Base-by-base conservation (phyloP, 2,329 filamentous ascomycete genomes). In the Sphaerostilbella broomeana region DNA sequence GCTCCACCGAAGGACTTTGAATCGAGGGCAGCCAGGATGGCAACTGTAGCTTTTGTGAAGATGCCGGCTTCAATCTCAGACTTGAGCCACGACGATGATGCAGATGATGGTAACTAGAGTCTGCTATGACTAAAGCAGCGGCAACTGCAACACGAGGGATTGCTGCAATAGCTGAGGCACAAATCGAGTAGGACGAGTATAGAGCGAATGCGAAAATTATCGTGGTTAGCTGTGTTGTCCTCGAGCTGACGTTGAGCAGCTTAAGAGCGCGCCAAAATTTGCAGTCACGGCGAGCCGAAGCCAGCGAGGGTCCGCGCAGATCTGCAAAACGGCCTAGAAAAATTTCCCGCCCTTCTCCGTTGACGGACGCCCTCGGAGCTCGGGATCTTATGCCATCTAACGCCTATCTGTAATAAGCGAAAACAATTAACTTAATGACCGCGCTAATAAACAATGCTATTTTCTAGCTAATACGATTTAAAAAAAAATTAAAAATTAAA, bases 11-110 rank as follows among this genome's bases (percentile, higher is more conserved):
- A 72, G 52, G 70, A 60, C 59, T 71, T 72, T 48, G 72, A 66
- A 65, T 77, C 72, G 62, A 81, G 70, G 67, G 74, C 73, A 58
- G 65, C 65, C 78, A 81, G 75, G 61, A 65, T 80, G 76, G 66
- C 68, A 66, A 55, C 54, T 58, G 47, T 18, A 29, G 29, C 27
- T 38, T 36, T 32, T 26, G 30, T 35, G 26, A 18, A 13, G 28
- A 22, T 16, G 15, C 24, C 13, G 15, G 21, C 18, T 8, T 43
- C 28, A 19, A 7, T 7, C 5, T 33, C 13, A 24, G 27, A 3
- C 15, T 43, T 27, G 41, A 29, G 20, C n/a, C 21, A 15, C 15
- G 15, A n/a, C 25, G 11, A 32, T 22, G 35, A n/a, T 42, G 40
- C 40, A 29, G 34, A 27, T 35, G 28, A 13, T 42, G 27, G 26